These are phyloP conservation scores for Aspergillus sparsus DNA, from an alignment of 495 filamentous ascomycete species.

Conservation along the genomic window DNA sequence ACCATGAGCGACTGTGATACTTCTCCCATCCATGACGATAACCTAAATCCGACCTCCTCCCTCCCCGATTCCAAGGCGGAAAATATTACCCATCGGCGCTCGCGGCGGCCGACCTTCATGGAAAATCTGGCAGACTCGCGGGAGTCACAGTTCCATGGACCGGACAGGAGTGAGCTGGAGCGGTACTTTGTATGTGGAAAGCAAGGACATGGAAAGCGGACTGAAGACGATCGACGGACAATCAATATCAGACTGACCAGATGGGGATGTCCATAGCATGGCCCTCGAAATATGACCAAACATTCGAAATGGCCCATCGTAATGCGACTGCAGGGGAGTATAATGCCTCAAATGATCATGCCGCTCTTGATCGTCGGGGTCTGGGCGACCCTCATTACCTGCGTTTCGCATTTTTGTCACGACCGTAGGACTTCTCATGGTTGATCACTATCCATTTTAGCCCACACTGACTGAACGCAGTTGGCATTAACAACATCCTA, in stretches of 20 bases:
- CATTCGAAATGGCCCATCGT: slow-evolving; percentile 83
- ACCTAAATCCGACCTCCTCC: background rate
- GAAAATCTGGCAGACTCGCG: slow-evolving; percentile 38
- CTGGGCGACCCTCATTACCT: slow-evolving; percentile 71
- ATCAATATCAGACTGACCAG: slow-evolving; percentile 8
- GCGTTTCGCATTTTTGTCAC: slow-evolving; percentile 54
- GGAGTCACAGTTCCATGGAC: slow-evolving; percentile 36
- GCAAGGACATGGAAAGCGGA: background rate
- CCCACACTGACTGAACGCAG: slow-evolving; percentile 19
- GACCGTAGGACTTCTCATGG: slow-evolving; percentile 39
- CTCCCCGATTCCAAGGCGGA: background rate
- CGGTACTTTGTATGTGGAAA: slow-evolving; percentile 45
- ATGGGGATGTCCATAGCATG: slow-evolving; percentile 31
- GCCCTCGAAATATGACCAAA: slow-evolving; percentile 65
- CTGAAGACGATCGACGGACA: background rate
- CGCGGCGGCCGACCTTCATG: slow-evolving; percentile 39
- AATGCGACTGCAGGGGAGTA: slow-evolving; percentile 75
- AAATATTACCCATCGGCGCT: slow-evolving; percentile 19
- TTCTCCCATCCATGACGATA: background rate
- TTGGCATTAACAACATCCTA: slow-evolving; percentile 64
- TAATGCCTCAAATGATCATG: slow-evolving; percentile 76
- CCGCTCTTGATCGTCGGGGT: slow-evolving; percentile 64
- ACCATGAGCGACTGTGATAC: no score
- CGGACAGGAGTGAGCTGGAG: slow-evolving; percentile 37
- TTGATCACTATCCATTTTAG: background rate